Conservation (phyloP, 768 basidiomycete genomes). For the Mycena indigotica region DNA sequence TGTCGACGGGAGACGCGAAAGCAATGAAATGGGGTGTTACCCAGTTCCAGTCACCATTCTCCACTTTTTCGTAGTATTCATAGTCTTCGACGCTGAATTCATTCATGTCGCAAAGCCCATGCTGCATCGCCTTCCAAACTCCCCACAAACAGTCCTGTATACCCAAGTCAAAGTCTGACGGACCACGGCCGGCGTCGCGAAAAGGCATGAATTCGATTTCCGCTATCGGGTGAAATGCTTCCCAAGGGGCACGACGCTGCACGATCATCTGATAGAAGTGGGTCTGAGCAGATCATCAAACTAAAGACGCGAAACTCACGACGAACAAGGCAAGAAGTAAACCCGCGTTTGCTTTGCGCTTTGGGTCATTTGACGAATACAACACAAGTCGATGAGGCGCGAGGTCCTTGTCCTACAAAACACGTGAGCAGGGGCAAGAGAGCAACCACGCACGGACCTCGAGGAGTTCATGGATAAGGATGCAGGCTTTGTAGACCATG, state of each 20-base stretch:
- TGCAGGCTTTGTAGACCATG: slow-evolving; percentile 93
- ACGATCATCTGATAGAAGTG: slow-evolving; percentile 78
- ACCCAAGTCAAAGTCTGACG: slow-evolving; percentile 88
- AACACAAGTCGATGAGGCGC: slow-evolving; percentile 76
- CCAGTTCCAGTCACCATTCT: slow-evolving; percentile 97
- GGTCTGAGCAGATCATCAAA: slow-evolving; percentile 11
- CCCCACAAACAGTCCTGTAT: slow-evolving; percentile 93
- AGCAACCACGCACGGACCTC: slow-evolving; percentile 53
- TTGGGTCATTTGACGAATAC: slow-evolving; percentile 85
- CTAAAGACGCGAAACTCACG: slow-evolving; percentile 51
- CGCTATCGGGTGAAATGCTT: slow-evolving; percentile 92
- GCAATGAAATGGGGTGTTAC: slow-evolving; percentile 90
- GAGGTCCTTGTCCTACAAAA: slow-evolving; percentile 70
- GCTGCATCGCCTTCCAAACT: slow-evolving; percentile 88
- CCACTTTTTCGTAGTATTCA: slow-evolving; percentile 92
- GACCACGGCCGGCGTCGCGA: slow-evolving; percentile 91
- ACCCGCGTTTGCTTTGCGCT: slow-evolving; percentile 90
- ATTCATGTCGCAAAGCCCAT: slow-evolving; percentile 90
- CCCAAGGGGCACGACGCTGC: slow-evolving; percentile 85
- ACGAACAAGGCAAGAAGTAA: slow-evolving; percentile 92
- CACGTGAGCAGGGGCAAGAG: slow-evolving; percentile 42
- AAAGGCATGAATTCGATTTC: slow-evolving; percentile 94
- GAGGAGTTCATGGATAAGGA: slow-evolving; percentile 86
- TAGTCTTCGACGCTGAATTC: slow-evolving; percentile 93
- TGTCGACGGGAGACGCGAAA: slow-evolving; percentile 89